A percentile compares a stretch with the other conserved stretches of the same genome.
Conservation (phyloP, 2,329 filamentous ascomycete genomes). For the Ploettnerulaceae sp. region DNA sequence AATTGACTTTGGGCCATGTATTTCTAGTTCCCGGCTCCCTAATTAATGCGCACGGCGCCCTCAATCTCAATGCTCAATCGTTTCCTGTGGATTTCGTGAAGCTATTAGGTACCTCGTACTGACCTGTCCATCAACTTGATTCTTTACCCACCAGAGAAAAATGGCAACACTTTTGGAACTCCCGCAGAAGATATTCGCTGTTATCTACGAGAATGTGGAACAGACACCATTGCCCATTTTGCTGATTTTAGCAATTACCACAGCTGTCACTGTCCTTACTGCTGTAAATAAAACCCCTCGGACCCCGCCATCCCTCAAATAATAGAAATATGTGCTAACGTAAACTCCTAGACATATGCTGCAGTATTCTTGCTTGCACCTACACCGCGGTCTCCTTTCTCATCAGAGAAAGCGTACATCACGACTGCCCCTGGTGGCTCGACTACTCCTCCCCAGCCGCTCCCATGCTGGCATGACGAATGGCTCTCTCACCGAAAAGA, state of each 20-base stretch:
- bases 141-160: not conserved
- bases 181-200: constrained; percentile 9
- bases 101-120: not conserved
- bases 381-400: constrained; percentile 65
- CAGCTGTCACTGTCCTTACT: constrained; percentile 10
- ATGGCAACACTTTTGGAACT: constrained; percentile 21
- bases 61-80: constrained; percentile 10
- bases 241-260: constrained; percentile 12
- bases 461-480: constrained; percentile 86
- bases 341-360: constrained; percentile 51
- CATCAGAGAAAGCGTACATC: constrained; percentile 80
- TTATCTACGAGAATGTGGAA: constrained; percentile 10
- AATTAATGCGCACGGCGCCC: constrained; percentile 10
- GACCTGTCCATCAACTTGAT: not conserved
- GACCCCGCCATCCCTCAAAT: not conserved
- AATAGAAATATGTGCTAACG: not conserved
- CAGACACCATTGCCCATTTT: constrained; percentile 12
- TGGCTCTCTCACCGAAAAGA: constrained; percentile 59
- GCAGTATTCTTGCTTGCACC: constrained; percentile 73
- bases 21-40: constrained; percentile 2
- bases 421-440: constrained; percentile 65
- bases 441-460: constrained; percentile 46
- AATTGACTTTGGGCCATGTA: constrained; percentile 13
- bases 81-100: constrained; percentile 9
- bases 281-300: constrained; percentile 6